Evolutionary conservation across 2,329 filamentous ascomycete species (phyloP).

Genomic region (Periconia sp.): DNA sequence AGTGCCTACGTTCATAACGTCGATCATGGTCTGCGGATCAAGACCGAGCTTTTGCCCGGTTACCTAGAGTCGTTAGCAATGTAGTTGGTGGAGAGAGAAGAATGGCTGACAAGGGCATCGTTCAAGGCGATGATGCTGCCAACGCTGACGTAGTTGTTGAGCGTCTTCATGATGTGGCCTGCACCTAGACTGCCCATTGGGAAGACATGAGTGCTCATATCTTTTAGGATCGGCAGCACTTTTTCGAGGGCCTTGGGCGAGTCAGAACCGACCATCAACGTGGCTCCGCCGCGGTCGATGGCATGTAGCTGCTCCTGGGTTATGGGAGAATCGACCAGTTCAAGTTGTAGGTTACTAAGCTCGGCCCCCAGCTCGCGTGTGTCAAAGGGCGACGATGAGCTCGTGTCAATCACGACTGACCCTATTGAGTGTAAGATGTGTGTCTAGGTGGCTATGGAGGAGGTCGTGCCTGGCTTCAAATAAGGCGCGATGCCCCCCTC

Average conservation of each 20-base stretch:
- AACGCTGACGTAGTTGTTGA: conserved; percentile 47
- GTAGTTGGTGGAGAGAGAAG: neutral
- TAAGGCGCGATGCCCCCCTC: conserved; percentile 20
- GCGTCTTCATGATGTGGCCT: conserved; percentile 46
- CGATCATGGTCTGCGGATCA: conserved; percentile 48
- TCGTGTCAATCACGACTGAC: conserved; percentile 42
- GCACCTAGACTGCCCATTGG: conserved; percentile 42
- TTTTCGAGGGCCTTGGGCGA: conserved; percentile 31
- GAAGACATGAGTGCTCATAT: conserved; percentile 44
- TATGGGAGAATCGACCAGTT: conserved; percentile 44
- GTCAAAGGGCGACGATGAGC: conserved; percentile 44
- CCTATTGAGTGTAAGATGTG: conserved; percentile 18
- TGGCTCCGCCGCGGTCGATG: conserved; percentile 40
- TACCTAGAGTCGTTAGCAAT: conserved; percentile 15
- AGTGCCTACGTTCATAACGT: conserved; percentile 50
- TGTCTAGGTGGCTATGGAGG: neutral
- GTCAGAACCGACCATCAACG: conserved; percentile 43
- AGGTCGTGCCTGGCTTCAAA: conserved; percentile 21
- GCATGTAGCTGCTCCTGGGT: conserved; percentile 47
- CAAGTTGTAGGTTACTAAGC: conserved; percentile 33
- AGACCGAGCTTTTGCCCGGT: conserved; percentile 45
- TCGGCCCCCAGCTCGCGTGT: conserved; percentile 40
- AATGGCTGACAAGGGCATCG: conserved; percentile 27
- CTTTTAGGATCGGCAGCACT: conserved; percentile 38
- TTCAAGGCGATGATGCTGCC: conserved; percentile 40